A percentile compares a stretch with the other conserved stretches of the same genome.
phyloP scores from a whole-genome alignment of 441 rosid genomes.

The Pelargonium cotyledonis region DNA sequence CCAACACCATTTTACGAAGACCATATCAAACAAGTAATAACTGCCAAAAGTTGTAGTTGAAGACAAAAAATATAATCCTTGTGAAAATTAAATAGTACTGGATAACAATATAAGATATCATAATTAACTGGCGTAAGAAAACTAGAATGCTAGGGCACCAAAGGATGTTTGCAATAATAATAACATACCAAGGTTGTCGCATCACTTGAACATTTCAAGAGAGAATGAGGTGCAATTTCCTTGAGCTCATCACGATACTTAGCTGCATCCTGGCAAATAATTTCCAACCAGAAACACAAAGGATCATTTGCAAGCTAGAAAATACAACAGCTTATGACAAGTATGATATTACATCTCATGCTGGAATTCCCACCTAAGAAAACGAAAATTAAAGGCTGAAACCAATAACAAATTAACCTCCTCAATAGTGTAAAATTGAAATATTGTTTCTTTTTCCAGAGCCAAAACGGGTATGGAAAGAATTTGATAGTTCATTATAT shows the following conservation, averaged over 20 bases:
- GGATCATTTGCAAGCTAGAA: conserved; percentile 5
- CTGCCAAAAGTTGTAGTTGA: too few species aligned
- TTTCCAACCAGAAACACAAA: neutral
- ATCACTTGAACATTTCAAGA: conserved; percentile 59
- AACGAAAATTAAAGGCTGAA: neutral
- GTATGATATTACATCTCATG: neutral
- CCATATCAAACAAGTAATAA: too few species aligned
- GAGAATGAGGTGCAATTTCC: conserved; percentile 54
- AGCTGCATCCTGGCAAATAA: conserved; percentile 53
- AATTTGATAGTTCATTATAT: neutral
- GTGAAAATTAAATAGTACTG: too few species aligned
- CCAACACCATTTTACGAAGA: too few species aligned
- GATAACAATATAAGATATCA: neutral
- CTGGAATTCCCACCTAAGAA: neutral
- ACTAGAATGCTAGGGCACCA: neutral
- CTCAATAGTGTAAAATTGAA: neutral
- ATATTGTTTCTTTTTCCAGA: neutral
- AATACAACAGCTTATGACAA: neutral
- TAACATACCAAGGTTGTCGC: conserved; percentile 62
- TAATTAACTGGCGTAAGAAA: neutral
- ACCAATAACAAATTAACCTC: neutral
- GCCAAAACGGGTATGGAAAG: neutral
- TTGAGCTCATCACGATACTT: conserved; percentile 45
- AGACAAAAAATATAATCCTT: too few species aligned
- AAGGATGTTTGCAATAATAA: conserved; percentile 7